Base-by-base conservation (phyloP, 805 yeast species). In the Ascoidea tarda region DNA sequence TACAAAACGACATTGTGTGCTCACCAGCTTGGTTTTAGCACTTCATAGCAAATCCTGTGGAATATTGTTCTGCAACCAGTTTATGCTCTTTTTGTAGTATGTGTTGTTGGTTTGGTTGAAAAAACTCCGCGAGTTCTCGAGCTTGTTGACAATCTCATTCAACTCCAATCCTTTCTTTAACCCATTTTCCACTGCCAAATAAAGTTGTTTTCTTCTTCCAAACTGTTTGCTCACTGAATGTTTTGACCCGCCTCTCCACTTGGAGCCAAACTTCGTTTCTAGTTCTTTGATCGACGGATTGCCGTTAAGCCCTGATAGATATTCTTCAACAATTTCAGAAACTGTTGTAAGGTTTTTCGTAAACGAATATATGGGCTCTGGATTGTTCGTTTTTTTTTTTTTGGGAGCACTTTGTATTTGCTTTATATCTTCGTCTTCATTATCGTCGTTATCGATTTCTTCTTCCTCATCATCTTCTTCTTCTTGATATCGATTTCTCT, bases 201-300 rank as follows among this genome's bases (percentile, higher is more conserved):
- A 55, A 8, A 55, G 46, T 31, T 46, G 59, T 53, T 67, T 67
- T 47, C 73, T 58, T 50, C 72, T 58, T 1, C 68, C 63, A 55
- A 62, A 69, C 47, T 54, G 58, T 49, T 59, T 59, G 10, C 57
- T 8, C 64, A 67, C 60, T 62, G 69, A 46, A 62, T 63, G 57
- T 63, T 67, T 54, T 58, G 67, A 50, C 55, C 70, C 53, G 58
- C 61, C 57, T 47, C 75, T 61, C 76, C 76, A 72, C 44, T 67
- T 64, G 50, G 70, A 67, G 5, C 74, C 73, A 55, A 65, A 71
- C 47, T 63, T 63, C 32, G 66, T 66, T 51, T 72, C 75, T n/a
- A 72, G 60, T 16, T 63, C 63, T 52, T 66, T 64, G 14, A 72
- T 67, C 1, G 75, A 65, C 6, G 74, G 73, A n/a, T 60, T 59